Conservation (phyloP, 805 yeast genomes). For the Peterozyma toletana region DNA sequence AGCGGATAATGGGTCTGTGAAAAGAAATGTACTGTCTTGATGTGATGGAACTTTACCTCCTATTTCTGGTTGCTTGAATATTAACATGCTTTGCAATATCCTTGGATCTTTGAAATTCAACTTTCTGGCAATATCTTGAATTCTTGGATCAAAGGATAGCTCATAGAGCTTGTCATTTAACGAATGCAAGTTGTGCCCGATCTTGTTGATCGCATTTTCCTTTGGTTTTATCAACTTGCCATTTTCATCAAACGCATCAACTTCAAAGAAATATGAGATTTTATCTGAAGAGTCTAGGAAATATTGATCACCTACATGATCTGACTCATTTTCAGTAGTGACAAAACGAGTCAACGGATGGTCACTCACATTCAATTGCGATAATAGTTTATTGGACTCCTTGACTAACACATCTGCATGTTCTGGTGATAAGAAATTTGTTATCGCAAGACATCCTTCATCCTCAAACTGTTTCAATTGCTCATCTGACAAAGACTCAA, state of each 20-base stretch:
- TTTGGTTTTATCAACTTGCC: conserved; percentile 49
- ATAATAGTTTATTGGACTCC: conserved; percentile 37
- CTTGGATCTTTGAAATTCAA: conserved; percentile 57
- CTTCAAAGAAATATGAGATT: conserved; percentile 62
- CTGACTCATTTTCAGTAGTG: conserved; percentile 39
- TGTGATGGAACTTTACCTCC: conserved; percentile 75
- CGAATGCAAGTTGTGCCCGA: conserved; percentile 73
- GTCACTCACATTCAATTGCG: conserved; percentile 38
- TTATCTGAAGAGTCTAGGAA: conserved; percentile 66
- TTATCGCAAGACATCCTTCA: conserved; percentile 59
- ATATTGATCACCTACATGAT: conserved; percentile 68
- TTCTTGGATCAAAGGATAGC: conserved; percentile 44
- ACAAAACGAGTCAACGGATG: conserved; percentile 72
- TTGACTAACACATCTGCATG: conserved; percentile 32
- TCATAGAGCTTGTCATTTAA: conserved; percentile 39
- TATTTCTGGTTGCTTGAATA: conserved; percentile 70
- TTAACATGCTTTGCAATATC: conserved; percentile 72
- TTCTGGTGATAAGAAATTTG: conserved; percentile 38
- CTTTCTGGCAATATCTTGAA: conserved; percentile 42
- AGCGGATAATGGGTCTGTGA: conserved; percentile 64
- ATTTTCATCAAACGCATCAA: conserved; percentile 50
- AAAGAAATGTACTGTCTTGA: conserved; percentile 68
- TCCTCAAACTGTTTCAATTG: conserved; percentile 42
- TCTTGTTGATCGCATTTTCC: conserved; percentile 59
- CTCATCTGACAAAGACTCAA: conserved; percentile 26